These are phyloP conservation scores for Astrothelium subdiscretum DNA, from an alignment of 495 filamentous ascomycete species.

Conservation along the genomic window DNA sequence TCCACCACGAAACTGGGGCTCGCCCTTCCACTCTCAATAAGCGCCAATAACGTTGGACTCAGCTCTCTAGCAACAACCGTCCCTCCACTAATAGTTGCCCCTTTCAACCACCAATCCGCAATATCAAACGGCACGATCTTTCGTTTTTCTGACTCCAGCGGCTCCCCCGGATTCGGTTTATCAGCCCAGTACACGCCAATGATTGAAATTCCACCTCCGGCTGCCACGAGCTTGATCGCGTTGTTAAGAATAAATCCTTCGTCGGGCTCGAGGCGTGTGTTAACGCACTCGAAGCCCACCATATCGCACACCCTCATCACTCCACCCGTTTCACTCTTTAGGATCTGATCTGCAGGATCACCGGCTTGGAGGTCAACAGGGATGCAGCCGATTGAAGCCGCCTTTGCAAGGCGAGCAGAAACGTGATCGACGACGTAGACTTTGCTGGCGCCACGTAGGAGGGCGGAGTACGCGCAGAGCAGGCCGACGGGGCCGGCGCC, in stretches of 20 bases:
- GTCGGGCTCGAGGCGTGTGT: background rate
- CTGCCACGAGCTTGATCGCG: background rate
- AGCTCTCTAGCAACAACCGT: too few species aligned
- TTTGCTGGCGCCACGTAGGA: constrained; percentile 29
- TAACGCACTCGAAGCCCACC: constrained; percentile 4
- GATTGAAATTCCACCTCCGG: too few species aligned
- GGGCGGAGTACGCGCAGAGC: constrained; percentile 28
- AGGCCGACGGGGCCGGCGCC: constrained; percentile 34
- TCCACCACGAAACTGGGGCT: too few species aligned
- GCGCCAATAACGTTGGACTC: too few species aligned
- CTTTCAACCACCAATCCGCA: too few species aligned
- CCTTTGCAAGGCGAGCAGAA: constrained; percentile 17
- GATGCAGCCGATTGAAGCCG: constrained; percentile 17
- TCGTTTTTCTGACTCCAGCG: too few species aligned
- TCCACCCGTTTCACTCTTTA: constrained; percentile 7
- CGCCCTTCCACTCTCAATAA: too few species aligned
- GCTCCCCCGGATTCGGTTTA: too few species aligned
- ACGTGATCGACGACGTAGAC: constrained; percentile 25
- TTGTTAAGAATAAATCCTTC: background rate
- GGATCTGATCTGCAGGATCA: constrained; percentile 12
- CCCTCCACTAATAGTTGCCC: too few species aligned
- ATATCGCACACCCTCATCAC: constrained; percentile 14
- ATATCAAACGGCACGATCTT: too few species aligned
- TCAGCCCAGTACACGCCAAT: too few species aligned
- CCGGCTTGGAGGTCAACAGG: constrained; percentile 5